These are phyloP conservation scores for Leishmania guyanensis DNA, from an alignment of 208 protist genomes.

Conservation along the genomic window DNA sequence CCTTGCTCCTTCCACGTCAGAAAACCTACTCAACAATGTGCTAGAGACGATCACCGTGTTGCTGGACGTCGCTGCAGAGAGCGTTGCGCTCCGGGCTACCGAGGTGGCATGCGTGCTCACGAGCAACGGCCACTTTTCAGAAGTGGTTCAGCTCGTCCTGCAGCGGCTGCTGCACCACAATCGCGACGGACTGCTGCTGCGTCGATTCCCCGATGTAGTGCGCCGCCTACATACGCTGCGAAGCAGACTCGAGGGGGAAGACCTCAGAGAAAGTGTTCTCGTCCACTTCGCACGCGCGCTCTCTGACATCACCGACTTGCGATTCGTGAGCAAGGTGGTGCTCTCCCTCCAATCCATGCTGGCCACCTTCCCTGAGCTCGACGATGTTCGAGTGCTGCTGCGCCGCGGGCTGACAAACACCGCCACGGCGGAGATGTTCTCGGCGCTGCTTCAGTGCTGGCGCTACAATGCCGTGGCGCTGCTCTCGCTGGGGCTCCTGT, in stretches of 20 bases:
- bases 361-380: constrained; percentile 90
- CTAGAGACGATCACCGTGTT: constrained; percentile 36
- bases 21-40: constrained; percentile 26
- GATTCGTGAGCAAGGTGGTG: constrained; percentile 71
- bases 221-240: constrained; percentile 46
- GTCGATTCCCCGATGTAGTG: constrained; percentile 48
- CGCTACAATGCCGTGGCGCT: constrained; percentile 89
- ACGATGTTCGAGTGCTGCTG: constrained; percentile 75
- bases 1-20: constrained; percentile 24
- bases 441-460: constrained; percentile 81
- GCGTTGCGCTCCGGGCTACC: constrained; percentile 48
- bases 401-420: constrained; percentile 36
- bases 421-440: constrained; percentile 39
- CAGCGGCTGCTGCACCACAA: constrained; percentile 23
- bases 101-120: constrained; percentile 55
- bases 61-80: constrained; percentile 43
- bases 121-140: constrained; percentile 37
- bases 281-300: constrained; percentile 25
- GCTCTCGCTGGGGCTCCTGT: constrained; percentile 93
- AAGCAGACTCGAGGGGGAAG: background rate
- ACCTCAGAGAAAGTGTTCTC: constrained; percentile 15
- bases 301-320: constrained; percentile 38
- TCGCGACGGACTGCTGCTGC: constrained; percentile 29
- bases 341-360: constrained; percentile 72
- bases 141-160: constrained; percentile 25